Base-by-base conservation (phyloP, 2,329 filamentous ascomycete genomes). In the Ophiobolus disseminans region DNA sequence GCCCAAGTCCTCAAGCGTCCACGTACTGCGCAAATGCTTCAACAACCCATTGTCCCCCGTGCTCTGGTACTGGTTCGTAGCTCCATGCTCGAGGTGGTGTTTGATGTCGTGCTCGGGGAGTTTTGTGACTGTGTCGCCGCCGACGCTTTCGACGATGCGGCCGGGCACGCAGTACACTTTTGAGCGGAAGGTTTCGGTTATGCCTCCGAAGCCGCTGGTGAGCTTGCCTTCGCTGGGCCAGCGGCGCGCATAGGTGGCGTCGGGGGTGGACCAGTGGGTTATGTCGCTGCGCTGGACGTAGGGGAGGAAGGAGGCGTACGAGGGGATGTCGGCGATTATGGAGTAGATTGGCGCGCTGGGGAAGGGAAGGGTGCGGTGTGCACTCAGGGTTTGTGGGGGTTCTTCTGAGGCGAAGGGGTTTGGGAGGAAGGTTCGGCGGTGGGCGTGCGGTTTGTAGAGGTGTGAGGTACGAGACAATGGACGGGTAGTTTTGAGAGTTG, bases 271-370 rank as follows among this genome's bases (percentile, higher is more conserved):
- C 82, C 88, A 91, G 49, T 81, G 79, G 1, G 91, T 96, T 31
- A 97, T 91, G 52, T 80, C 82, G 28, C 89, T 92, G 36, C 79
- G 80, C 34, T 84, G 82, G 76, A 93, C 96, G 82, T 95, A 97
- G 9, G 94, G 94, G n/a, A 99, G 84, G 80, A 97, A 99, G 58
- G 79, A 73, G 28, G 82, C 79, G 82, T 99, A 99, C 55, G 55
- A 60, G 73, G 90, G 84, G 57, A 99, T 86, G 74, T 97, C 91
- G 75, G 91, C 86, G 72, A 99, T 92, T 45, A 97, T 82, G 59
- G 81, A 80, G 83, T 94, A 99, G 61, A 99, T 86, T 1, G 84
- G 79, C 4, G 74, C 65, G 23, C 85, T 78, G 0, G 86, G 76
- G 78, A 95, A 95, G 11, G 89, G 88, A 11, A 97, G 86, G 3